These are phyloP conservation scores for Boletus vermiculosoides DNA, from an alignment of 768 basidiomycete genomes.

Conservation along the genomic window DNA sequence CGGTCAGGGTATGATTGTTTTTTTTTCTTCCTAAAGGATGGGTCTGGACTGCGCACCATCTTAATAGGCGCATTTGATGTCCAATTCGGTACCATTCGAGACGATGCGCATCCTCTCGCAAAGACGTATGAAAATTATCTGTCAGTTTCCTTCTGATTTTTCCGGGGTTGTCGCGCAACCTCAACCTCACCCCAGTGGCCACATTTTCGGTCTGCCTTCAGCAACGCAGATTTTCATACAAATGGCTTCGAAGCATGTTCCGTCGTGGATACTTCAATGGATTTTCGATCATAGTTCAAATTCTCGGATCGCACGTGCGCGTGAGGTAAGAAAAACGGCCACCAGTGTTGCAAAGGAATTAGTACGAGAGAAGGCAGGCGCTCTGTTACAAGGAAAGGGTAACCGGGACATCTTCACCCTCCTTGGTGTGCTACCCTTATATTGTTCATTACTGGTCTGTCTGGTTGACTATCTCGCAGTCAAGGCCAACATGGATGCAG, in stretches of 20 bases:
- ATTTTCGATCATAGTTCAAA: neutral
- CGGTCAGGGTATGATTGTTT: slow-evolving; percentile 37
- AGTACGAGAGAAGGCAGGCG: slow-evolving; percentile 11
- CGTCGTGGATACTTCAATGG: slow-evolving; percentile 1
- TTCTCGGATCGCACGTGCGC: slow-evolving; percentile 8
- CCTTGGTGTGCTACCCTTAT: slow-evolving; percentile 33
- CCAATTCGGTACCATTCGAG: slow-evolving; percentile 1
- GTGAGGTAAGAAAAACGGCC: neutral
- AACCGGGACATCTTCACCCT: slow-evolving; percentile 26
- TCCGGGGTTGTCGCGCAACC: neutral
- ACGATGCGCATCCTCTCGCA: slow-evolving; percentile 1
- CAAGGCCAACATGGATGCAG: slow-evolving; percentile 27
- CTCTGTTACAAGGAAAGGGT: slow-evolving; percentile 17
- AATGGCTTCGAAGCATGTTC: slow-evolving; percentile 9
- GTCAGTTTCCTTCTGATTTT: neutral
- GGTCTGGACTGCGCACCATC: neutral
- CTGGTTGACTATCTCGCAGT: slow-evolving; percentile 8
- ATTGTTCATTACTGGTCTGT: neutral
- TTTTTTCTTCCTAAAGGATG: too few relatives aligned
- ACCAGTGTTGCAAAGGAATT: slow-evolving; percentile 7
- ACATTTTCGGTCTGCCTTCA: slow-evolving; percentile 12
- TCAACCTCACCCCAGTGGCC: neutral
- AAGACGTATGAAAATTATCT: slow-evolving; percentile 4
- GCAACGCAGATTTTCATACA: slow-evolving; percentile 6
- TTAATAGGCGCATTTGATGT: slow-evolving; percentile 45